Conservation (phyloP, 805 yeast genomes). For the Ogataea minuta region DNA sequence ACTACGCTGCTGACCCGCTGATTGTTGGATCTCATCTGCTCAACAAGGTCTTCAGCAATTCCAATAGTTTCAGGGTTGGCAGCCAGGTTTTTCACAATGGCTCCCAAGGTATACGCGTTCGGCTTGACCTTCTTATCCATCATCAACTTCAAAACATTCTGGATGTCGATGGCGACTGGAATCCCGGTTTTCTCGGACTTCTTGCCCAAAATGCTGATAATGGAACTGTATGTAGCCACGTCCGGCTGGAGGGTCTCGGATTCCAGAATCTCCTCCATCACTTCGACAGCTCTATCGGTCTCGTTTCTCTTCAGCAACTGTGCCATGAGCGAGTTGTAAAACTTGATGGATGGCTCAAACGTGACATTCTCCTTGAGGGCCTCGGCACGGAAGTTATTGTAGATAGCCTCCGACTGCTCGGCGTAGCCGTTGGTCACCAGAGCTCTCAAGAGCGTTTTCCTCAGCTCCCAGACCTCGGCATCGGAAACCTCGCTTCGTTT, state of each 20-base stretch:
- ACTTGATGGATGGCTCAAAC: slow-evolving; percentile 43
- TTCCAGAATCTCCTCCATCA: slow-evolving; percentile 42
- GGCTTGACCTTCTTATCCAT: slow-evolving; percentile 33
- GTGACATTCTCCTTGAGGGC: slow-evolving; percentile 26
- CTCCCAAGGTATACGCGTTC: slow-evolving; percentile 47
- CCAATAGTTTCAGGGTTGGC: slow-evolving; percentile 44
- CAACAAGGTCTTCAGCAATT: slow-evolving; percentile 52
- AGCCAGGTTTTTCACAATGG: slow-evolving; percentile 53
- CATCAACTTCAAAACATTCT: slow-evolving; percentile 33
- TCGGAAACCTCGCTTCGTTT: slow-evolving; percentile 34
- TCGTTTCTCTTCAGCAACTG: slow-evolving; percentile 40
- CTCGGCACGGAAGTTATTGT: slow-evolving; percentile 27
- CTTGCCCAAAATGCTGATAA: slow-evolving; percentile 55
- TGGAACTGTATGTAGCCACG: slow-evolving; percentile 59
- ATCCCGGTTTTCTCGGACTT: slow-evolving; percentile 42
- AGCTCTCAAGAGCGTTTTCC: slow-evolving; percentile 47
- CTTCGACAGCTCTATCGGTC: slow-evolving; percentile 45
- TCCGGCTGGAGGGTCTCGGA: slow-evolving; percentile 48
- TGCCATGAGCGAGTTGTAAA: slow-evolving; percentile 53
- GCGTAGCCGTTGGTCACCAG: slow-evolving; percentile 40
- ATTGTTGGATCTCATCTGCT: slow-evolving; percentile 36
- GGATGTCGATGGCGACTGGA: slow-evolving; percentile 36
- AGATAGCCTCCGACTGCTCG: slow-evolving; percentile 38
- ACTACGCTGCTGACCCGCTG: slow-evolving; percentile 36
- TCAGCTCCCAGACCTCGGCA: slow-evolving; percentile 38